Percentiles rank a stretch among this genome's conserved stretches.
Conservation (phyloP, 768 basidiomycete genomes). For the Rhizopogon vulgaris region DNA sequence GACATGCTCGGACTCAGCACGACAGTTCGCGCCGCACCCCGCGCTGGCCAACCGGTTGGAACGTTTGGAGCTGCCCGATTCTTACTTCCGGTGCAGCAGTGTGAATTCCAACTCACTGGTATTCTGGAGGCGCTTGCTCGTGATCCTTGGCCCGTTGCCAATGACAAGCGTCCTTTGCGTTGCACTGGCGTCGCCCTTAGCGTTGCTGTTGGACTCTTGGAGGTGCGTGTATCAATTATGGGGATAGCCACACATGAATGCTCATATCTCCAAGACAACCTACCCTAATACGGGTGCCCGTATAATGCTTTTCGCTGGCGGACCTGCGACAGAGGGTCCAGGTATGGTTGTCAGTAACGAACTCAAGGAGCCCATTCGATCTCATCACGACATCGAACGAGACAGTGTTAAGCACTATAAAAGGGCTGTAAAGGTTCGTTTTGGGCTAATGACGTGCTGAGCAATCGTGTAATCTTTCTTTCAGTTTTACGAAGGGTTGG, state of each 20-base stretch:
- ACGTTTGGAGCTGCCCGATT: conserved; percentile 86
- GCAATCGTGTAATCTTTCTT: not conserved
- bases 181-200: conserved; percentile 94
- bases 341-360: conserved; percentile 96
- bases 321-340: conserved; percentile 93
- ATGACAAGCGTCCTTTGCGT: conserved; percentile 85
- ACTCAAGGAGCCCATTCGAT: conserved; percentile 94
- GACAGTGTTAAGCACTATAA: conserved; percentile 98
- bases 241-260: not conserved
- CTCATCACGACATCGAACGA: conserved; percentile 97
- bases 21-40: conserved; percentile 76
- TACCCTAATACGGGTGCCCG: conserved; percentile 95
- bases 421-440: conserved; percentile 82
- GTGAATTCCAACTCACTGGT: conserved; percentile 93
- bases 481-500: conserved; percentile 93
- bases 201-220: conserved; percentile 88
- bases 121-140: conserved; percentile 82
- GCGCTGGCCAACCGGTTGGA: conserved; percentile 78
- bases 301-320: conserved; percentile 94
- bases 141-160: conserved; percentile 97
- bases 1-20: conserved; percentile 89
- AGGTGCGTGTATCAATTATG: conserved; percentile 39
- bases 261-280: conserved; percentile 44
- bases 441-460: not conserved
- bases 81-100: conserved; percentile 84